phyloP scores from a whole-genome alignment of 352 stramenopile genomes.

The Pythium myriotylum region DNA sequence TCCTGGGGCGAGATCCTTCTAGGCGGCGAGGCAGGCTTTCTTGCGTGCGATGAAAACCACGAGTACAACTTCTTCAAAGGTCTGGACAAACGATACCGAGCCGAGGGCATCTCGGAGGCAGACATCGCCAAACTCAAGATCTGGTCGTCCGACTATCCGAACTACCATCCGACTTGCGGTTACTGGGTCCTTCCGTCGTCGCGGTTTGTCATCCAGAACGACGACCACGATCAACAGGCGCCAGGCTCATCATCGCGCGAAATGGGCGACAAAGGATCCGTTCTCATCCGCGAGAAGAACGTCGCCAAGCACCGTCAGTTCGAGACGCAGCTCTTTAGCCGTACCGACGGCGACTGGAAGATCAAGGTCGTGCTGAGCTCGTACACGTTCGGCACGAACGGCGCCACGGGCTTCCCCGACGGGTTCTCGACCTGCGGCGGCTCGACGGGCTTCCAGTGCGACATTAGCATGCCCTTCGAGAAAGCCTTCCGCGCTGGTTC shows the following conservation, averaged over 20 bases:
- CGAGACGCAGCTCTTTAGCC: constrained; percentile 57
- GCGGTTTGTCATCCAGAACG: constrained; percentile 76
- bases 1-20: constrained; percentile 58
- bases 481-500: constrained; percentile 53
- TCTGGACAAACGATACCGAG: constrained; percentile 44
- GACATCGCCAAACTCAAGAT: constrained; percentile 80
- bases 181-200: constrained; percentile 64
- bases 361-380: constrained; percentile 74
- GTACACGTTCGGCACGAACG: constrained; percentile 58
- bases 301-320: constrained; percentile 59
- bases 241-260: constrained; percentile 48
- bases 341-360: constrained; percentile 60
- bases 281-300: constrained; percentile 58
- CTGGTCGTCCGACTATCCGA: constrained; percentile 76
- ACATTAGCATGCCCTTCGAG: constrained; percentile 45
- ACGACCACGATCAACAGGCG: constrained; percentile 74
- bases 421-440: constrained; percentile 30
- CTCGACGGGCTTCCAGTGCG: constrained; percentile 37
- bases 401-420: constrained; percentile 51
- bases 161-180: constrained; percentile 51
- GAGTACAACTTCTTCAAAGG: constrained; percentile 71
- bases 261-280: constrained; percentile 57
- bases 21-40: constrained; percentile 37
- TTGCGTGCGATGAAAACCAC: constrained; percentile 57
- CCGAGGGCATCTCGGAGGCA: constrained; percentile 44